These are phyloP conservation scores for Aspergillus nanangensis DNA, from an alignment of 495 filamentous ascomycete genomes.

Conservation along the genomic window DNA sequence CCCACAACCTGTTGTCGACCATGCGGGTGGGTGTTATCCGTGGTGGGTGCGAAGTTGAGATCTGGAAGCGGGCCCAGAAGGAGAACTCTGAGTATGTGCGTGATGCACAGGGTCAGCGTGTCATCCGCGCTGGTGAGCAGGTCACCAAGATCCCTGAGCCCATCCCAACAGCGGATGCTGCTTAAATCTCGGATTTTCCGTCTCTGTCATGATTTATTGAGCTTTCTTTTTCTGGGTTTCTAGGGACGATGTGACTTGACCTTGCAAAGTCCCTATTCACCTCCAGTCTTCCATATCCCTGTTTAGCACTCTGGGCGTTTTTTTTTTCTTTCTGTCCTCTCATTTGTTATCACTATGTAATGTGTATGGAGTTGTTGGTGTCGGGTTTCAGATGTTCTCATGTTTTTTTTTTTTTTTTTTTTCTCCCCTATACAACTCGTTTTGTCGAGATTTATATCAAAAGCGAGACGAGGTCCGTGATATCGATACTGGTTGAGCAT, in stretches of 20 bases:
- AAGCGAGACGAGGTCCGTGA: too few relatives aligned
- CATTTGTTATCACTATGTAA: too few relatives aligned
- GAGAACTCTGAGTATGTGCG: conserved; percentile 74
- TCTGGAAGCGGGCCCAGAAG: conserved; percentile 93
- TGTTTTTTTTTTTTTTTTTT: too few relatives aligned
- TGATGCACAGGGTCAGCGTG: conserved; percentile 74
- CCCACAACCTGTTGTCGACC: conserved; percentile 93
- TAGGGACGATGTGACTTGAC: neutral
- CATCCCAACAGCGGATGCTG: conserved; percentile 44
- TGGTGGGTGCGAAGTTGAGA: conserved; percentile 95
- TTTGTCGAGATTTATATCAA: too few relatives aligned
- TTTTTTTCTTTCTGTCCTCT: neutral
- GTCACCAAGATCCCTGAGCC: conserved; percentile 70
- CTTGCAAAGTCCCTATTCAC: neutral
- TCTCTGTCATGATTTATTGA: conserved; percentile 4
- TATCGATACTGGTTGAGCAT: too few relatives aligned
- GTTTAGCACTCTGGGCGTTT: conserved; percentile 18
- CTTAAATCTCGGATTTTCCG: conserved; percentile 16
- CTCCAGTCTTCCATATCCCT: conserved; percentile 1
- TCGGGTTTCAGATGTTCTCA: conserved; percentile 2
- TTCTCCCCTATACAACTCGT: too few relatives aligned
- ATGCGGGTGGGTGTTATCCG: conserved; percentile 97
- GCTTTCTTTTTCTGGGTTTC: conserved; percentile 9
- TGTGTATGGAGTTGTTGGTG: neutral
- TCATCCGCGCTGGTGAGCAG: conserved; percentile 88